Evolutionary conservation across 495 filamentous ascomycete genomes (phyloP).

Genomic region (Penicillium goetzii): DNA sequence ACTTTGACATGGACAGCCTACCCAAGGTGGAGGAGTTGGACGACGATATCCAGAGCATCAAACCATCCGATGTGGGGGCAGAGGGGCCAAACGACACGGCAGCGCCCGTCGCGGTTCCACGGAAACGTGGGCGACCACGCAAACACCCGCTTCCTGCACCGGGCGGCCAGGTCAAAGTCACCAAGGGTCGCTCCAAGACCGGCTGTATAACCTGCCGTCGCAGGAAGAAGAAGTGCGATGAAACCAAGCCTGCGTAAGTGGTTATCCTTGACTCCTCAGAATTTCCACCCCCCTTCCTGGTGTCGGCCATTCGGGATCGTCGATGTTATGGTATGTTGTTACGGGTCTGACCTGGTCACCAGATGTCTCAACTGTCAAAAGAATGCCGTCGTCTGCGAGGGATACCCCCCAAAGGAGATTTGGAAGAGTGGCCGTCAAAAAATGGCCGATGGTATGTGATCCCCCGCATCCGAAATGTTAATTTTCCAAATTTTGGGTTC

Average conservation of each 20-base stretch:
- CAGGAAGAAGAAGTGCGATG: slow-evolving; percentile 96
- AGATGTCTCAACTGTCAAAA: slow-evolving; percentile 88
- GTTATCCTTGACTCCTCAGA: background rate
- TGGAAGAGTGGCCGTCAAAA: slow-evolving; percentile 86
- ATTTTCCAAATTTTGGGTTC: background rate
- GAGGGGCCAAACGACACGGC: slow-evolving; percentile 28
- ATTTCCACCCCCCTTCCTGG: background rate
- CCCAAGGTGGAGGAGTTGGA: slow-evolving; percentile 53
- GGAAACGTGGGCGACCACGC: slow-evolving; percentile 76
- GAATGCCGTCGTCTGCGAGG: slow-evolving; percentile 90
- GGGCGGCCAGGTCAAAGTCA: slow-evolving; percentile 64
- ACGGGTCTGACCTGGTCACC: slow-evolving; percentile 8
- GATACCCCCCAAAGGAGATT: slow-evolving; percentile 84
- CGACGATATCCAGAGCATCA: slow-evolving; percentile 45
- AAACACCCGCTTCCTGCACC: slow-evolving; percentile 72
- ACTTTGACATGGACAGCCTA: slow-evolving; percentile 28
- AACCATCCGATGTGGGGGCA: slow-evolving; percentile 38
- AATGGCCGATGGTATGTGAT: slow-evolving; percentile 69
- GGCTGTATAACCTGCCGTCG: slow-evolving; percentile 91
- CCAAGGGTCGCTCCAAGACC: slow-evolving; percentile 91
- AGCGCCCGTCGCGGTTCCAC: slow-evolving; percentile 46
- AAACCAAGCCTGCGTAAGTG: slow-evolving; percentile 77
- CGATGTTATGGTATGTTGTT: background rate
- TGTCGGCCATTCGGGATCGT: background rate
- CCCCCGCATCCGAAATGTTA: background rate